Base-by-base conservation (phyloP, 1,284 basidiomycete species). In the Ganoderma boninense region DNA sequence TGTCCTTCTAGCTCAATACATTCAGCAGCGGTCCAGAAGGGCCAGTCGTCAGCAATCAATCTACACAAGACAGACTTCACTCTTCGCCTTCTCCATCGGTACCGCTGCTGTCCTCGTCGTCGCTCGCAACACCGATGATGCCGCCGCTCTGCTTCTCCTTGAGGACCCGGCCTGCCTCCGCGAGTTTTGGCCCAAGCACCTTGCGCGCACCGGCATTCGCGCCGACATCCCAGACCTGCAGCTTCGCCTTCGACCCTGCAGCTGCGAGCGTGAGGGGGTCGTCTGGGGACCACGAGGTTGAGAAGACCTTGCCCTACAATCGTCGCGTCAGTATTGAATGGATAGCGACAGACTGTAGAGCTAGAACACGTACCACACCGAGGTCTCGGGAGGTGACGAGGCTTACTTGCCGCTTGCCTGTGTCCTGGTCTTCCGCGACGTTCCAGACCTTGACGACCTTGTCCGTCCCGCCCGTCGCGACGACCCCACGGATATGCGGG, bases 361-460 rank as follows among this genome's bases (percentile, higher is more conserved):
- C 14, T 42, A 4, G 23, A n/a, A 42, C 1, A 90, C 95, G 70
- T 82, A 97, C 96, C 64, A 98, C 90, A 57, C 96, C 97, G n/a
- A 99, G 86, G 81, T 99, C 97, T 71, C 97, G 84, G 14, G 92
- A 93, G 0, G 93, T 93, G 6, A 97, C 96, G 74, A 99, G 86
- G 80, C 92, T 96, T 78, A 99, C 95, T 69, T 91, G 90, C 64
- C 90, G 86, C 83, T 93, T 93, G 23, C 87, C 89, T 20, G 85
- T 85, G 35, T 87, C 87, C 16, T 87, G 86, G 72, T 92, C 89
- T 63, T 92, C 91, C 63, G 84, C 84, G 56, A 99, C 85, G 79
- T 97, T 98, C 98, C 98, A 99, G 7, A 99, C 85, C 82, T 98
- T 97, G 81, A 98, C 94, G 49, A 92, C 83, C 79, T 97, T 97